Evolutionary conservation across 805 yeast species (phyloP), one percentile per base, ranked within the genome.

Genomic region (Groenewaldozyma tartarivorans): DNA sequence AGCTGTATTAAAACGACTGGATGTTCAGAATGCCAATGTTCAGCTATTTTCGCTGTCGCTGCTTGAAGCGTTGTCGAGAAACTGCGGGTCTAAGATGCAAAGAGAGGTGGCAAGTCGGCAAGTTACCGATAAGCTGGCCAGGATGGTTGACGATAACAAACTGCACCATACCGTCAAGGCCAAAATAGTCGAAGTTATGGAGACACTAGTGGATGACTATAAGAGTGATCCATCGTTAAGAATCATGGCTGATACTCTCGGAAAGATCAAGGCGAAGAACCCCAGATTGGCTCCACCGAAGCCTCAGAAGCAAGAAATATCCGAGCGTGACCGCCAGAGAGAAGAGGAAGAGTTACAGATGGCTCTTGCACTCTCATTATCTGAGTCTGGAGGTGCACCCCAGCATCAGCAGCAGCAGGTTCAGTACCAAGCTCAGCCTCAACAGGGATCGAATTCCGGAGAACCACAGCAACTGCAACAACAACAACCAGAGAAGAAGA

Each of bases 291-390:
- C 46, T 39, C 54, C 63, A 3, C 86, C 87, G 0, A 75, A 74
- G 48, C 88, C 88, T 5, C 73, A 64, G 31, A 80, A 79, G 51
- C 65, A 66, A 30, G 63, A 67, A 36, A 60, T 74, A 49, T 63
- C 71, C 4, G 59, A 61, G 3, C 56, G 53, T n/a, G 78, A 72
- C 36, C 64, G 66, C 43, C 51, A 52, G 32, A 63, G 68, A 19
- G 96, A 90, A 48, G 95, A 92, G 36, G 82, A 78, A 39, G 94
- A 86, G 48, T 63, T 90, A 36, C 79, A 77, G 51, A 71, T 79
- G 47, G 95, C 83, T 0, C 67, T 88, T 45, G 81, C 77, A 45
- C 56, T 84, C 37, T 86, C 95, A 0, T 62, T 84, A 35, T 69
- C 73, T 38, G 94, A 84, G 48, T 7, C 34, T 21, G 27, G 21